Conservation (phyloP, 129 eudicot species). For the Mikania micrantha region DNA sequence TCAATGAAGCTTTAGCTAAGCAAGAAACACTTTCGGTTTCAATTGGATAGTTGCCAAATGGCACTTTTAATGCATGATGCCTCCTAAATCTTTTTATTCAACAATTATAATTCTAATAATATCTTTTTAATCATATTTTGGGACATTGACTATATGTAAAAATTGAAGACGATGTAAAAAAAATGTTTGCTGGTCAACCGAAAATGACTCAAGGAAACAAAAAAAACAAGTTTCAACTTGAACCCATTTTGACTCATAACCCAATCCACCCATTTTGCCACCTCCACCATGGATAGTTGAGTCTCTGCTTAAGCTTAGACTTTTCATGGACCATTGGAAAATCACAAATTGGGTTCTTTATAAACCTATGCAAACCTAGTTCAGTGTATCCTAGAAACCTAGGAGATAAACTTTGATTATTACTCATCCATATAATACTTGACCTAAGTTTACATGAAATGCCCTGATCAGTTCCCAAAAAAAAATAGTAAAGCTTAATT, state of each 20-base stretch:
- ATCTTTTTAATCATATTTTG: background rate
- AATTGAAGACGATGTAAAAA: background rate
- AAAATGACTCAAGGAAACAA: background rate
- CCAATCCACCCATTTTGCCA: background rate
- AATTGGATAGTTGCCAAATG: background rate
- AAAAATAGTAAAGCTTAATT: background rate
- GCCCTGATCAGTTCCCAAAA: background rate
- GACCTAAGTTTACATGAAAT: no score
- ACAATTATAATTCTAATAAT: background rate
- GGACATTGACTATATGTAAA: background rate
- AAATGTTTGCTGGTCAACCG: background rate
- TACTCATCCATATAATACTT: no score
- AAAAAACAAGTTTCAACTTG: background rate
- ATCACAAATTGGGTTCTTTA: background rate
- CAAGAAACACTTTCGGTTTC: no score
- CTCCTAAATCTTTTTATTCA: background rate
- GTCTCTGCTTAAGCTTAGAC: background rate
- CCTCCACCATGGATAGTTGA: background rate
- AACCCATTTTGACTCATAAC: background rate
- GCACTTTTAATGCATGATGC: background rate
- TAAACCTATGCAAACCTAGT: no score
- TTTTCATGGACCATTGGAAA: background rate
- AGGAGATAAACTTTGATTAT: no score
- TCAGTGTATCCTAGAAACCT: no score
- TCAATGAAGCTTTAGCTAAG: background rate